phyloP scores from a whole-genome alignment of 169 alveolate species.

The Plasmodium yoelii region DNA sequence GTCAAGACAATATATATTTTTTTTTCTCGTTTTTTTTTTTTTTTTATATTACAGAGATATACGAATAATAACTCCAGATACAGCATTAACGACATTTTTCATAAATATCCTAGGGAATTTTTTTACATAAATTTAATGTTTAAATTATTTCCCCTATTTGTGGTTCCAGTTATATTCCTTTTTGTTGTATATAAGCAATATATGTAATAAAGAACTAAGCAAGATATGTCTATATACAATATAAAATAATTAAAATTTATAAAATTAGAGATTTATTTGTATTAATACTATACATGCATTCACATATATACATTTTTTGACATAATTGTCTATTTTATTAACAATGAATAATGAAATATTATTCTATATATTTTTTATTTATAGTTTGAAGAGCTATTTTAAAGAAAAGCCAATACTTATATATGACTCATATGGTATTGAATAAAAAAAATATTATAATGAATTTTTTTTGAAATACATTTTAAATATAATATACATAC shows the following conservation, averaged over 20 bases:
- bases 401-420: slow-evolving; percentile 67
- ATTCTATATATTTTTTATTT: background rate
- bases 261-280: no score
- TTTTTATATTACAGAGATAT: slow-evolving; percentile 42
- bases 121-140: slow-evolving; percentile 67
- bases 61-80: slow-evolving; percentile 54
- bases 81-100: slow-evolving; percentile 34
- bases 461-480: background rate
- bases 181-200: slow-evolving; percentile 63
- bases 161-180: slow-evolving; percentile 60
- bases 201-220: slow-evolving; percentile 24
- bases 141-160: slow-evolving; percentile 70
- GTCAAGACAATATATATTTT: background rate
- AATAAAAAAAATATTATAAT: slow-evolving; percentile 5
- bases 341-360: background rate
- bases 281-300: no score
- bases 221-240: no score
- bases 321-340: no score
- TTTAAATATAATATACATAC: background rate
- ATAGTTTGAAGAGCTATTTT: slow-evolving; percentile 68
- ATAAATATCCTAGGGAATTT: slow-evolving; percentile 64
- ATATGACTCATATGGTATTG: slow-evolving; percentile 72
- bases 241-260: no score
- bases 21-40: slow-evolving; percentile 10
- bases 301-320: no score